Evolutionary conservation across 768 basidiomycete species (phyloP).

Genomic region (Leccinellum albellum): DNA sequence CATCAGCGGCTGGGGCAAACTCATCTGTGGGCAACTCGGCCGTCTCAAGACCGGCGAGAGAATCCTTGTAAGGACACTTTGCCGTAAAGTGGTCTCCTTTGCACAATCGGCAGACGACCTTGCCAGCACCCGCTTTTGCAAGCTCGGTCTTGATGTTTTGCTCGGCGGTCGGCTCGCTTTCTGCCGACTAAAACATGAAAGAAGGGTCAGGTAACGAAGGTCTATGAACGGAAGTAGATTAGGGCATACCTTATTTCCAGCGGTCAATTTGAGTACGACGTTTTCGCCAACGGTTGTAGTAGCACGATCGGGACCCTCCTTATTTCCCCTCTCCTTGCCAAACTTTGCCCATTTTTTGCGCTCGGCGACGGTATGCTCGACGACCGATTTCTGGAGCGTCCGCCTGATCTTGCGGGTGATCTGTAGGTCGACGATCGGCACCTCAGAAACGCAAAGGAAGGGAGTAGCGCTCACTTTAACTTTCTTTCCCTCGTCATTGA

Average conservation of each 20-base stretch:
- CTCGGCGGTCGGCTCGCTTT: constrained; percentile 63
- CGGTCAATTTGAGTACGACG: constrained; percentile 57
- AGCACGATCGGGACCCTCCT: constrained; percentile 84
- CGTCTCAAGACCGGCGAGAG: constrained; percentile 71
- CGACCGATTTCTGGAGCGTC: constrained; percentile 82
- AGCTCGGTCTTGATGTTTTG: constrained; percentile 64
- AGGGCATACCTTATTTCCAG: constrained; percentile 56
- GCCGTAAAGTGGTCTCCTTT: constrained; percentile 98
- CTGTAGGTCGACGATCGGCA: constrained; percentile 36
- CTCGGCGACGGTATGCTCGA: constrained; percentile 93
- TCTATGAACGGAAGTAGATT: background rate
- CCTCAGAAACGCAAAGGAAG: background rate
- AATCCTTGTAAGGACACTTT: constrained; percentile 97
- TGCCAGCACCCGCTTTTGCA: constrained; percentile 74
- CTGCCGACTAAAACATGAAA: constrained; percentile 43
- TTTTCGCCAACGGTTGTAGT: constrained; percentile 90
- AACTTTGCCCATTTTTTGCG: constrained; percentile 93
- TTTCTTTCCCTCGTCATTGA: constrained; percentile 92
- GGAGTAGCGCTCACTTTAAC: constrained; percentile 62
- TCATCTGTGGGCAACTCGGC: constrained; percentile 40
- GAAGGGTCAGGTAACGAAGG: background rate
- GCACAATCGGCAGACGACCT: constrained; percentile 89
- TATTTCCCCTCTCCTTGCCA: constrained; percentile 83
- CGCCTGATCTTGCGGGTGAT: constrained; percentile 85
- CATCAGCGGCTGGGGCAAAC: constrained; percentile 34